Percentiles rank a stretch among this genome's conserved stretches.
These are phyloP conservation scores for Trypanosoma scelopori DNA, from an alignment of 208 protist genomes.

Conservation along the genomic window DNA sequence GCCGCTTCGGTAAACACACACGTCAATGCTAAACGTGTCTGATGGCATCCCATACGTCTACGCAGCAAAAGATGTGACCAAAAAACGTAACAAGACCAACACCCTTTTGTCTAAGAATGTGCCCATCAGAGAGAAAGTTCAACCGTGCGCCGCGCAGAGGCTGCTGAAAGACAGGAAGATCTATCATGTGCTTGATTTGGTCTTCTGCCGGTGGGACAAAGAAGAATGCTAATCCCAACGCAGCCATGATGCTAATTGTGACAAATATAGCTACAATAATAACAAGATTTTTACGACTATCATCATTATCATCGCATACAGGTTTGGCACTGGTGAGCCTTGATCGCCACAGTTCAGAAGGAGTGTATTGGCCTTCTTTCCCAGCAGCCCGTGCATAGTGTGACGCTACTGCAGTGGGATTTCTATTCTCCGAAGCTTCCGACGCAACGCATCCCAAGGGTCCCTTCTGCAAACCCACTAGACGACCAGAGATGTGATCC, in stretches of 20 bases:
- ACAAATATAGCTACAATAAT: conserved; percentile 20
- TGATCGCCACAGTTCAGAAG: conserved; percentile 31
- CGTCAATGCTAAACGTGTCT: conserved; percentile 20
- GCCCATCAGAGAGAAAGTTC: conserved; percentile 19
- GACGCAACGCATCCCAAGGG: conserved; percentile 20
- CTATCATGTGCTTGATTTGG: neutral
- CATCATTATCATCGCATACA: neutral
- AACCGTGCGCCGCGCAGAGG: conserved; percentile 21
- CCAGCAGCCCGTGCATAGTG: conserved; percentile 21
- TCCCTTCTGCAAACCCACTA: conserved; percentile 20
- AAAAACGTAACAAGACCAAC: conserved; percentile 23
- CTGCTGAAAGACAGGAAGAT: conserved; percentile 26
- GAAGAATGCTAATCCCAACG: conserved; percentile 5
- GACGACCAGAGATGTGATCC: conserved; percentile 18
- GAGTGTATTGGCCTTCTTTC: conserved; percentile 25
- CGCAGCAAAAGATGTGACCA: conserved; percentile 23
- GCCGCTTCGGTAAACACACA: neutral
- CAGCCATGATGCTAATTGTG: neutral
- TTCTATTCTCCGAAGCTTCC: conserved; percentile 9
- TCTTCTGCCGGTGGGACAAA: conserved; percentile 2
- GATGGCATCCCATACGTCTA: conserved; percentile 36
- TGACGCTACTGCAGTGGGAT: conserved; percentile 3
- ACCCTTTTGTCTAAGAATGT: conserved; percentile 23
- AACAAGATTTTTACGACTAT: neutral
- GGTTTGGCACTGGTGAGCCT: conserved; percentile 6